These are phyloP conservation scores for Cladobotryum mycophilum DNA, from an alignment of 2,329 filamentous ascomycete genomes.

Conservation along the genomic window DNA sequence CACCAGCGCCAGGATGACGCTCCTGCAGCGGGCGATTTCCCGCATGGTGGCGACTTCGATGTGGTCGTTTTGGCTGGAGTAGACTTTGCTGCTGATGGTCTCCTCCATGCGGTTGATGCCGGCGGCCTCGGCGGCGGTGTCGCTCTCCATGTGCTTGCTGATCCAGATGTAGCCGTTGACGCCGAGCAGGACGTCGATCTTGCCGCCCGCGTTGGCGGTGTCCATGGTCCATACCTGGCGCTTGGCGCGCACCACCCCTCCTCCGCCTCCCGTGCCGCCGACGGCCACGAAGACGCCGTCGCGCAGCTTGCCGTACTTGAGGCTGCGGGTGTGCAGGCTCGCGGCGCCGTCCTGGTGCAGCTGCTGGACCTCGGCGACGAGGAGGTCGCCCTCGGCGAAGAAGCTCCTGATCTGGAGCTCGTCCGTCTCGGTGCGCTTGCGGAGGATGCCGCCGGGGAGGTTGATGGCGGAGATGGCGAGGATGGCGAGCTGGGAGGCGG, in stretches of 20 bases:
- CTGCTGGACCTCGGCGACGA: conserved; percentile 91
- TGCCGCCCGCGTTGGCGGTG: conserved; percentile 47
- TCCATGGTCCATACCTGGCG: conserved; percentile 84
- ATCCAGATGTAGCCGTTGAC: conserved; percentile 99
- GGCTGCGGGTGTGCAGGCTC: conserved; percentile 77
- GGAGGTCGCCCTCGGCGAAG: conserved; percentile 88
- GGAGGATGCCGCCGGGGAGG: conserved; percentile 83
- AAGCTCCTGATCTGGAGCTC: conserved; percentile 97
- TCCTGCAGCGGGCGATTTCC: conserved; percentile 80
- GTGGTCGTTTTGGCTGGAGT: conserved; percentile 90
- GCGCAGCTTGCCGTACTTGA: conserved; percentile 92
- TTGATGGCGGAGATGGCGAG: conserved; percentile 89
- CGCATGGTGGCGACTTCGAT: conserved; percentile 71
- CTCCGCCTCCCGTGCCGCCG: conserved; percentile 74
- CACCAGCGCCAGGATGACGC: conserved; percentile 75
- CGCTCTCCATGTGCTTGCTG: conserved; percentile 68
- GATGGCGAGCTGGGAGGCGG: conserved; percentile 76
- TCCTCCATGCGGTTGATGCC: conserved; percentile 83
- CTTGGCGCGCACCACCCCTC: conserved; percentile 75
- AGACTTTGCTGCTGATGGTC: conserved; percentile 74
- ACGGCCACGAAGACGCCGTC: conserved; percentile 89
- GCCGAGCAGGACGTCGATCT: conserved; percentile 80
- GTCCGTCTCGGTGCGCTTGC: conserved; percentile 88
- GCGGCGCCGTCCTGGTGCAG: conserved; percentile 82
- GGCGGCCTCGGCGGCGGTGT: conserved; percentile 40